Evolutionary conservation across 495 filamentous ascomycete species (phyloP), one percentile per base, ranked within the genome.

Genomic region (Talaromyces proteolyticus): DNA sequence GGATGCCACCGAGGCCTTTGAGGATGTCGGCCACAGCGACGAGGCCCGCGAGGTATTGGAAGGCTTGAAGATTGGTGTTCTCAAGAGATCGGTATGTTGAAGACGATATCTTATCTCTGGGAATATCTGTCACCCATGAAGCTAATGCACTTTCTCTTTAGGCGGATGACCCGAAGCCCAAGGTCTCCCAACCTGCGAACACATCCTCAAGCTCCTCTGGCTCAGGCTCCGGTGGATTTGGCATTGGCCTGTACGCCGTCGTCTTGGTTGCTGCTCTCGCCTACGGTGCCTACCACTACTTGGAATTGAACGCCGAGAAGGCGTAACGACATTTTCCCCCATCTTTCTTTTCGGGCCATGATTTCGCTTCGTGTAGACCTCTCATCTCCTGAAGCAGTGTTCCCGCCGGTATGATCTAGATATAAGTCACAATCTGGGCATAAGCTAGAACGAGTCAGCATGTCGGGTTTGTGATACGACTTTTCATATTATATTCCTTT

Each of bases 1-100:
- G 73, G 93, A 99, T 73, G 87, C 90, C 58, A 95, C 93, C 59
- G 94, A 97, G 72, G 91, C 93, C 50, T 99, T 99, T 67, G 93
- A 99, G 76, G 94, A 99, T 72, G 94, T 99, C 66, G 94, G 94
- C 54, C 94, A 99, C 85, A 93, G 87, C 67, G 94, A 99, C 68
- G 94, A 99, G 77, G 94, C 94, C 52, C 86, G 94, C 46, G 90
- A 96, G 76, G 91, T 96, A 61, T 82, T 99, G 16, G 79, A 85
- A 20, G 82, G 84, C 55, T 74, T 96, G 53, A 72, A 84, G 25
- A 82, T 95, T 54, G 93, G 89, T 48, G 80, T 56, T 22, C 71
- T 99, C 57, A 96, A 96, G 82, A 82, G 91, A 66, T 66, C 84
- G 77, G 92, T 96, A 82, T 56, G 77, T 64, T 36, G 50, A 38